Evolutionary conservation across 1,284 basidiomycete species (phyloP).

Genomic region (Quambalaria eucalypti): DNA sequence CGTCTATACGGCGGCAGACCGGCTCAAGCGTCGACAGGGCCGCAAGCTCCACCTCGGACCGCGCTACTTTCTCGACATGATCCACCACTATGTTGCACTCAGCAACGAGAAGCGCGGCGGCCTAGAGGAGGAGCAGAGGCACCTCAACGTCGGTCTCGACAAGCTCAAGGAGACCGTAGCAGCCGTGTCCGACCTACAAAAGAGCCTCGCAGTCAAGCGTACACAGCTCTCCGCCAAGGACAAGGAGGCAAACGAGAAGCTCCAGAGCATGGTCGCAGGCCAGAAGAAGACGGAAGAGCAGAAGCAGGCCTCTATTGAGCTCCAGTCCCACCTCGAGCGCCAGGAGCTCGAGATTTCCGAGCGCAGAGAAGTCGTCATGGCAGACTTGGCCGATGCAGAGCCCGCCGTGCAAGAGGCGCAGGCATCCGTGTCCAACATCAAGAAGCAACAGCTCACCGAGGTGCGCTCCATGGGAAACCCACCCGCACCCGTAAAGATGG

Average conservation of each 20-base stretch:
- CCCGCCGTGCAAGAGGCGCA: constrained; percentile 93
- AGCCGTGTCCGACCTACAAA: constrained; percentile 62
- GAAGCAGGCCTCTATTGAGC: constrained; percentile 89
- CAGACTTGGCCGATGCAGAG: constrained; percentile 92
- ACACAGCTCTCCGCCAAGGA: constrained; percentile 87
- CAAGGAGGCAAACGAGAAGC: constrained; percentile 88
- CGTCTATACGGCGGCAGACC: constrained; percentile 77
- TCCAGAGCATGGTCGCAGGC: constrained; percentile 94
- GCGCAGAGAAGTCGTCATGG: constrained; percentile 78
- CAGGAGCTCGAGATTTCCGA: constrained; percentile 85
- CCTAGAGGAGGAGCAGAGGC: constrained; percentile 95
- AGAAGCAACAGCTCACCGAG: constrained; percentile 90
- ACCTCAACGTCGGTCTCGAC: constrained; percentile 94
- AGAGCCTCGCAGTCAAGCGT: constrained; percentile 88
- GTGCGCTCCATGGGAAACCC: constrained; percentile 98
- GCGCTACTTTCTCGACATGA: constrained; percentile 94
- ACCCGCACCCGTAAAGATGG: constrained; percentile 90
- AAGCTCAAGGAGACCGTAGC: constrained; percentile 81
- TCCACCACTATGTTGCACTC: constrained; percentile 93
- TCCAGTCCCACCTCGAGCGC: constrained; percentile 81
- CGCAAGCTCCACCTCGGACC: constrained; percentile 95
- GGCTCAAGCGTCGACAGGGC: constrained; percentile 80
- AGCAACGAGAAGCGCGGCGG: constrained; percentile 97
- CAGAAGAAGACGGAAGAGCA: constrained; percentile 98
- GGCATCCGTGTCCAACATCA: constrained; percentile 91